Conservation (phyloP, 371 early-diverging fungal genomes). For the Saksenaea vasiformis region DNA sequence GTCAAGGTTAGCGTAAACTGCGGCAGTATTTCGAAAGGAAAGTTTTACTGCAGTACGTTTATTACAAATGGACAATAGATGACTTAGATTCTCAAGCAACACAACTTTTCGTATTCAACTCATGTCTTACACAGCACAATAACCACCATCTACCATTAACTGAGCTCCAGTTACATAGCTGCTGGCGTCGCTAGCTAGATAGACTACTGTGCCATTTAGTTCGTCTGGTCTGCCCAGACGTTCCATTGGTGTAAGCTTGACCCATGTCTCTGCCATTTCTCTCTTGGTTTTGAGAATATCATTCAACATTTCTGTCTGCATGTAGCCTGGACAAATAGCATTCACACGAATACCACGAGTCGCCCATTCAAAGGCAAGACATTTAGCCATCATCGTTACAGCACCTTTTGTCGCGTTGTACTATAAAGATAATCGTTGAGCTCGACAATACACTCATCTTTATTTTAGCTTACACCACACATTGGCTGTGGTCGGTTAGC, state of each 20-base stretch:
- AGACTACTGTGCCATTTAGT: slow-evolving; percentile 71
- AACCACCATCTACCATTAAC: slow-evolving; percentile 54
- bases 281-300: slow-evolving; percentile 30
- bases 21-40: too few relatives aligned
- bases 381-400: slow-evolving; percentile 58
- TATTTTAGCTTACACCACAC: slow-evolving; percentile 36
- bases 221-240: slow-evolving; percentile 65
- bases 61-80: too few relatives aligned
- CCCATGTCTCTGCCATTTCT: slow-evolving; percentile 36
- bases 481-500: slow-evolving; percentile 52
- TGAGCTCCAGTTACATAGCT: slow-evolving; percentile 60
- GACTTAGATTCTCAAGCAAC: too few relatives aligned
- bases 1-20: too few relatives aligned
- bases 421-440: slow-evolving; percentile 12
- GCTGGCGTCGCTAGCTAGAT: slow-evolving; percentile 69
- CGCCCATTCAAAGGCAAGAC: slow-evolving; percentile 52
- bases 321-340: slow-evolving; percentile 47
- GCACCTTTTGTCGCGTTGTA: slow-evolving; percentile 68
- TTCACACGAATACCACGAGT: slow-evolving; percentile 49
- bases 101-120: too few relatives aligned
- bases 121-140: slow-evolving; percentile 44
- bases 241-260: slow-evolving; percentile 41
- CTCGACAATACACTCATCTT: background rate
- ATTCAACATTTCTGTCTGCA: slow-evolving; percentile 50
- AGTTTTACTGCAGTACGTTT: too few relatives aligned